Percentiles rank a stretch among this genome's conserved stretches.
Conservation (phyloP, 2,329 filamentous ascomycete species). For the Alternaria brassicae region DNA sequence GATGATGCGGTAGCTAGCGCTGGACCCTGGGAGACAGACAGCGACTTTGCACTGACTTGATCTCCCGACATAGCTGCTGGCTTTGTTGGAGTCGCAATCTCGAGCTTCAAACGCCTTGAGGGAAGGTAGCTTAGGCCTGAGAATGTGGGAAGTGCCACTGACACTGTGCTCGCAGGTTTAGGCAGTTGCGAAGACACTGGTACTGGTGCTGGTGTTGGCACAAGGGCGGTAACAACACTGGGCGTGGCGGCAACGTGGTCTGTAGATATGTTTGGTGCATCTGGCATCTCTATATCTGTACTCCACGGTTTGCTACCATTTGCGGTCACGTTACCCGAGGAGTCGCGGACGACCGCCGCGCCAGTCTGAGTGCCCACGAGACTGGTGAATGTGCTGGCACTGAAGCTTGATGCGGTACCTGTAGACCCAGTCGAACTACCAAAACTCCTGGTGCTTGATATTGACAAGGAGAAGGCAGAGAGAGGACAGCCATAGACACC, state of each 20-base stretch:
- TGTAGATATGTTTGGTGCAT: not conserved
- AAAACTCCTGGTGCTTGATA: not conserved
- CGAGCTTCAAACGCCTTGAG: not conserved
- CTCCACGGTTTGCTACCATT: not conserved
- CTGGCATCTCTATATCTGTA: not conserved
- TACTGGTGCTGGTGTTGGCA: not conserved
- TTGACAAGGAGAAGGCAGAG: fast-evolving
- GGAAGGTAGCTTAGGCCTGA: not conserved
- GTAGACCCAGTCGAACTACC: not conserved
- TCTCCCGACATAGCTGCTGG: too few relatives aligned
- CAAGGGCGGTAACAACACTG: fast-evolving
- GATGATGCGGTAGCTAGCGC: fast-evolving
- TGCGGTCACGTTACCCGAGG: not conserved
- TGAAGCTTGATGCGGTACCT: not conserved
- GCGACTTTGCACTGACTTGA: not conserved
- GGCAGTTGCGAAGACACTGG: not conserved
- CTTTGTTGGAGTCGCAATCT: not conserved
- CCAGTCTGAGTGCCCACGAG: not conserved
- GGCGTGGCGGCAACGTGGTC: not conserved
- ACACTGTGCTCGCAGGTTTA: not conserved
- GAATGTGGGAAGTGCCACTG: not conserved
- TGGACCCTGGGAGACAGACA: not conserved
- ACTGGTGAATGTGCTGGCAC: not conserved
- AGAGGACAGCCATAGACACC: not conserved
- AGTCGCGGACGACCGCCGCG: not conserved